Evolutionary conservation across 2,329 filamentous ascomycete species (phyloP), one percentile per base, ranked within the genome.

Genomic region (Mycosphaerella sp.): DNA sequence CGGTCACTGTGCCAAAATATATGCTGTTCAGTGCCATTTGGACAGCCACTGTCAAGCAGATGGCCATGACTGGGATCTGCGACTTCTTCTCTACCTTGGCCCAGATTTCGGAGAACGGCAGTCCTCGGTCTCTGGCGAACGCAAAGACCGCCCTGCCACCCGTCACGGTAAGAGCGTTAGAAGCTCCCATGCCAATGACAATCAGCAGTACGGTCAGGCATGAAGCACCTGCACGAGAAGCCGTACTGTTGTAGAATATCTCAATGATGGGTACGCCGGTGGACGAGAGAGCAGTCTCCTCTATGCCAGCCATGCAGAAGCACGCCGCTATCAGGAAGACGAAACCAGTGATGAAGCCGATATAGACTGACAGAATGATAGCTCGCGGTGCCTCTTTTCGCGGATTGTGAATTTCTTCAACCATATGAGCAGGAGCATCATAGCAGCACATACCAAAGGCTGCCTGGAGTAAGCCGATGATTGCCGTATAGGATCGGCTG

Each of bases 371-470:
- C 6, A 73, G 50, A 4, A 76, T 59, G 13, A 77, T 76, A 1
- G 73, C 73, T 60, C 72, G 64, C 0, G 78, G 78, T 1, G 73
- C 76, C 56, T 79, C 69, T 44, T 73, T 75, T 4, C 72, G 70
- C 0, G 77, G 72, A 44, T 77, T 70, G 43, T 72, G 71, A 57
- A 80, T 75, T 56, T 80, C 78, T 59, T 80, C 78, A 0, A 72
- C 75, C 76, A 80, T 79, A 50, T 80, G 77, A 0, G 70, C 65
- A 0, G 73, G 74, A 0, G 74, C 71, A 51, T 77, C 74, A 51
- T 75, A 70, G 55, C 73, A 75, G 61, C 75, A 78, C 76, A 79
- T 78, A 27, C 75, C 76, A 50, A 79, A 79, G 0, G 73, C 74
- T 39, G 74, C 71, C 57, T 80, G 77, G 5, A 80, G 59, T 10